phyloP scores from a whole-genome alignment of 1,139 yeast species.

The Scheffersomyces titani region DNA sequence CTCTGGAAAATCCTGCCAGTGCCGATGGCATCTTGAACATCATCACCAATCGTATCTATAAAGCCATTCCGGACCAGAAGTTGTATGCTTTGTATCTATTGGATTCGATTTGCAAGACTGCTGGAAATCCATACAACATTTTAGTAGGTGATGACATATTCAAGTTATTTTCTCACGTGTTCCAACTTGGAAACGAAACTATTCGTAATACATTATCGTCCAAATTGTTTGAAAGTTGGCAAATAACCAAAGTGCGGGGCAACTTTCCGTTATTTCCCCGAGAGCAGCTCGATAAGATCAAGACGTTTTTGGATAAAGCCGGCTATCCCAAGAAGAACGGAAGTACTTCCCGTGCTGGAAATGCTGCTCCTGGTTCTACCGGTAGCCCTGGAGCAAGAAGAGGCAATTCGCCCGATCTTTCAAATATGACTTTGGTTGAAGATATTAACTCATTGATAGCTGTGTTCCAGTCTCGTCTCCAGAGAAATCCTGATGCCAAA shows the following conservation, averaged over 20 bases:
- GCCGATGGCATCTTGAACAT: conserved; percentile 81
- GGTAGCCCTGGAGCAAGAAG: neutral
- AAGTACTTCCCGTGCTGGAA: neutral
- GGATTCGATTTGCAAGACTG: conserved; percentile 91
- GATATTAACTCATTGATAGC: conserved; percentile 49
- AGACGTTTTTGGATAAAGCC: conserved; percentile 61
- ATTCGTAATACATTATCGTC: conserved; percentile 66
- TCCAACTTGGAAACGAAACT: conserved; percentile 74
- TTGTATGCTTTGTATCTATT: conserved; percentile 78
- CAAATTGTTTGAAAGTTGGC: conserved; percentile 88
- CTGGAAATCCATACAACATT: conserved; percentile 84
- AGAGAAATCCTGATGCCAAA: conserved; percentile 30
- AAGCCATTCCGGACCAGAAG: conserved; percentile 72
- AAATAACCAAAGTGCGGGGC: conserved; percentile 52
- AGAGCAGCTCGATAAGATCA: conserved; percentile 72
- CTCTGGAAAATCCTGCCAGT: conserved; percentile 75
- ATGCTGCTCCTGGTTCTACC: conserved; percentile 1
- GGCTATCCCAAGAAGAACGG: conserved; percentile 17
- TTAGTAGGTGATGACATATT: conserved; percentile 68
- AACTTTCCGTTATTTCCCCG: conserved; percentile 71
- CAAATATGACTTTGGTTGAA: conserved; percentile 35
- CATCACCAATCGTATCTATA: conserved; percentile 59
- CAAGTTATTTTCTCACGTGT: conserved; percentile 73
- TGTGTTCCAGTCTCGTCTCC: conserved; percentile 33
- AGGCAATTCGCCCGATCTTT: conserved; percentile 10